Base-by-base conservation (phyloP, 805 yeast species). In the Hemisphaericaspora nanyangensis region DNA sequence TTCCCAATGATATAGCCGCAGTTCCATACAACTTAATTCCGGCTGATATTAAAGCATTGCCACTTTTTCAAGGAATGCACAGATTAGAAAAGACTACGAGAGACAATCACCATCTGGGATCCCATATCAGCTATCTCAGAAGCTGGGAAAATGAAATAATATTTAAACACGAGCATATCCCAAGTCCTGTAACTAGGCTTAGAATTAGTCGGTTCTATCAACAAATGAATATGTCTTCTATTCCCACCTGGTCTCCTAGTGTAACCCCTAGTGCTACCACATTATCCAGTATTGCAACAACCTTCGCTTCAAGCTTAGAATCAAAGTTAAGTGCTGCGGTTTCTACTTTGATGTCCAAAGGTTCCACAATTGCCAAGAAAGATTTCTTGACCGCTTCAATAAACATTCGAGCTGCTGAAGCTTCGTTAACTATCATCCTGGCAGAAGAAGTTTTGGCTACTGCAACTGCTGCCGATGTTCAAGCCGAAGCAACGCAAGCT, bases 401-500 rank as follows among this genome's bases (percentile, higher is more conserved):
- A 38, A 45, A 42, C 11, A 40, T 54, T 4, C 44, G 68, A 29
- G 68, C 67, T 5, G 68, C 63, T 1, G 46, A 57, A 40, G 69
- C 69, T 1, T 59, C 68, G 6, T 44, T 62, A 30, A 47, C 62
- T 10, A 53, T 61, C 18, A 47, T 63, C 24, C 44, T 52, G 5
- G 68, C 66, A 5, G 55, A 60, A 39, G 34, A 48, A n/a, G 60
- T 60, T 5, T 39, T 58, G 31, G 68, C 69, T 17, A 62, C 69
- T 6, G 69, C 70, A 11, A 63, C 70, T 1, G 58, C 49, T 19
- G 32, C 37, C 1, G 29, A 38, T 5, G 59, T 54, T 1, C 37
- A 44, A 34, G 54, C 63, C 2, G 35, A 47, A 29, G 69, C 68
- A 6, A 62, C 64, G 8, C 44, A 59, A 37, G 60, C 48, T 6